These are phyloP conservation scores for Diaporthe sp. DNA, from an alignment of 2,329 filamentous ascomycete genomes.

Conservation along the genomic window DNA sequence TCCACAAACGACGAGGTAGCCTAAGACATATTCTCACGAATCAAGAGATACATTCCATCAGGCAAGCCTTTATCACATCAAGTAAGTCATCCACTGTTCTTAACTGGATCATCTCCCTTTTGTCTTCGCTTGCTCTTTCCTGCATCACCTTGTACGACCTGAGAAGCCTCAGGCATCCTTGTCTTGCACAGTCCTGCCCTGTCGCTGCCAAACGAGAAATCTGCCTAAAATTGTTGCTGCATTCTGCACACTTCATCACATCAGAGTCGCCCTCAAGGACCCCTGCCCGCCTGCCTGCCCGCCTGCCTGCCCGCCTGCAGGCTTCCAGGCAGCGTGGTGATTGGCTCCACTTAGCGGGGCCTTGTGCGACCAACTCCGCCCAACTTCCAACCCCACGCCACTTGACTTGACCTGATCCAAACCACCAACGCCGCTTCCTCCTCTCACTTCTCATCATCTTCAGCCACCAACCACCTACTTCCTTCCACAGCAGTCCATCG, in stretches of 20 bases:
- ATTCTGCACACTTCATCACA: background rate
- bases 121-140: background rate
- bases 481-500: background rate
- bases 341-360: slow-evolving; percentile 4
- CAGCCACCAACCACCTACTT: background rate
- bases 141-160: background rate
- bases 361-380: background rate
- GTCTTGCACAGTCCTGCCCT: background rate
- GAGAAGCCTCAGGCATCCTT: background rate
- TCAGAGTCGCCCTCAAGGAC: background rate
- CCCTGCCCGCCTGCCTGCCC: background rate
- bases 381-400: slow-evolving; percentile 27
- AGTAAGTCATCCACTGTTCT: background rate
- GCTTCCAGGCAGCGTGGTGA: slow-evolving; percentile 12
- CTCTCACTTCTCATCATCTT: slow-evolving; percentile 22
- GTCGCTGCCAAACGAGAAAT: background rate
- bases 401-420: slow-evolving; percentile 11
- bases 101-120: background rate
- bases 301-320: background rate
- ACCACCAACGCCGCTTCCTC: slow-evolving; percentile 23
- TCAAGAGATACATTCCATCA: background rate
- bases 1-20: background rate
- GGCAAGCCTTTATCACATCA: background rate
- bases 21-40: background rate
- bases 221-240: background rate